These are phyloP conservation scores for Claviceps sp. DNA, from an alignment of 2,329 filamentous ascomycete genomes.

Conservation along the genomic window DNA sequence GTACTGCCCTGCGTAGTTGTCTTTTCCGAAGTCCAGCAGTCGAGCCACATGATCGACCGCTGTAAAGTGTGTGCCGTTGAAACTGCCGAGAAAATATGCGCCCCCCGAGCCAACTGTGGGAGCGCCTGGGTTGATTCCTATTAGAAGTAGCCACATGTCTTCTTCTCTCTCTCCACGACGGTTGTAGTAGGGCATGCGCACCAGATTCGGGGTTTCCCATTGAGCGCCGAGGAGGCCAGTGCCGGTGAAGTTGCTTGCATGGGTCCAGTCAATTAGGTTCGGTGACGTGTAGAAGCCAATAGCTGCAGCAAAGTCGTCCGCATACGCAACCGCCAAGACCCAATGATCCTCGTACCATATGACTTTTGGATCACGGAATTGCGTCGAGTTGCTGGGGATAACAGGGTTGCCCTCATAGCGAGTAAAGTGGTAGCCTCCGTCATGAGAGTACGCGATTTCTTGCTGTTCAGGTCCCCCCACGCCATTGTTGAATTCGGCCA, in stretches of 20 bases:
- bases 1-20: too few species aligned
- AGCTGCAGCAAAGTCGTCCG: slow-evolving; percentile 30
- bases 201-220: slow-evolving; percentile 50
- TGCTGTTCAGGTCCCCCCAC: slow-evolving; percentile 31
- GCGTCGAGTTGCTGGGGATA: slow-evolving; percentile 35
- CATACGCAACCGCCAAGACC: slow-evolving; percentile 26
- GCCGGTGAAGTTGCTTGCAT: slow-evolving; percentile 38
- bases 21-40: too few species aligned
- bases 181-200: too few species aligned
- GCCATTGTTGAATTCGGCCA: slow-evolving; percentile 6
- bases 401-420: slow-evolving; percentile 49
- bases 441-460: slow-evolving; percentile 46
- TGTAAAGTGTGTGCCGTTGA: too few species aligned
- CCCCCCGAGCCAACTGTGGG: slow-evolving; percentile 41
- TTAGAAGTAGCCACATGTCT: slow-evolving; percentile 26
- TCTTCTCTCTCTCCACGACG: too few species aligned
- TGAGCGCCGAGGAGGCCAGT: slow-evolving; percentile 38
- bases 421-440: slow-evolving; percentile 19
- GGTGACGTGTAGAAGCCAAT: slow-evolving; percentile 46
- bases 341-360: slow-evolving; percentile 34
- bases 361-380: slow-evolving; percentile 55
- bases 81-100: slow-evolving; percentile 31
- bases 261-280: slow-evolving; percentile 19
- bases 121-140: slow-evolving; percentile 44
- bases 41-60: too few species aligned